Conservation (phyloP, 106 monocot species). For the Platanthera zijinensis region DNA sequence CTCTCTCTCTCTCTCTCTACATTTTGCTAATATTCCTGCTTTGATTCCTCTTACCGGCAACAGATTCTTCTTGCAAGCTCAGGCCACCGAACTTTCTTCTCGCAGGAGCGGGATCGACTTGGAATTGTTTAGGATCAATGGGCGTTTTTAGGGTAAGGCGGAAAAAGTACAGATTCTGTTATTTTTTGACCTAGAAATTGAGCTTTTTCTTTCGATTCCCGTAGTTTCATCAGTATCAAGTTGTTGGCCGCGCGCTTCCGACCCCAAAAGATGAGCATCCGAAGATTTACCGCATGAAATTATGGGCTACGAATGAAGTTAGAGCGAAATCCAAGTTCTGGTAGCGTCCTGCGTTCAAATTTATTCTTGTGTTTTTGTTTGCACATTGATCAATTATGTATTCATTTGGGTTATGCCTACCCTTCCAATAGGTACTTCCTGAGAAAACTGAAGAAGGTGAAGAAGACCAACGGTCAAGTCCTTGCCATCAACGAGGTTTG, state of each 20-base stretch:
- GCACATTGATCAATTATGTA: background rate
- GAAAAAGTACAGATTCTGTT: background rate
- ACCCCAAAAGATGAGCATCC: conserved; percentile 64
- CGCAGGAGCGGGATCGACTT: background rate
- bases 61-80: no score
- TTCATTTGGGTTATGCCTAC: background rate
- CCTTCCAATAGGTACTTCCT: conserved; percentile 66
- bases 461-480: conserved; percentile 89
- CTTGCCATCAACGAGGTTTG: conserved; percentile 79
- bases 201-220: background rate
- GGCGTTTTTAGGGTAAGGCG: background rate
- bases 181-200: background rate
- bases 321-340: conserved; percentile 87
- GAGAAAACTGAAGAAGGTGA: conserved; percentile 91
- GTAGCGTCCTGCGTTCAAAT: conserved; percentile 12
- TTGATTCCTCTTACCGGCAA: no score
- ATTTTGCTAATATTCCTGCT: no score
- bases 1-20: no score
- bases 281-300: conserved; percentile 88
- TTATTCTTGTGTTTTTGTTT: background rate
- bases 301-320: conserved; percentile 93
- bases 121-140: background rate
- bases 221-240: conserved; percentile 97
- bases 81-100: no score
- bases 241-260: conserved; percentile 73